Evolutionary conservation across 2,329 filamentous ascomycete genomes (phyloP), one percentile per base, ranked within the genome.

Genomic region (Penicillium italicum): DNA sequence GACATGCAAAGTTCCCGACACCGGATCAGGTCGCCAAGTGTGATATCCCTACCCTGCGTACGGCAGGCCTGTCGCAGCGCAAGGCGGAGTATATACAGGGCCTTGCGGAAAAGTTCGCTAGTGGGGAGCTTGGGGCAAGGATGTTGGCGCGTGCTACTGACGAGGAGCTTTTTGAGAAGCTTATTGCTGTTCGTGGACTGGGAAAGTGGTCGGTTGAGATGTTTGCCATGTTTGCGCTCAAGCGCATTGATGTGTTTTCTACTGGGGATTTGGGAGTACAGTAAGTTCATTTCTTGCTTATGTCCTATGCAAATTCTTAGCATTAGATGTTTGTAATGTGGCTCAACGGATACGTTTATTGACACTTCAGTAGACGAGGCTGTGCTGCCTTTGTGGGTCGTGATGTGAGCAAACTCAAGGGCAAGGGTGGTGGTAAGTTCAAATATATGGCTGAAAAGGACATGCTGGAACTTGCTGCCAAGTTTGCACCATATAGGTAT

Each of bases 391-490:
- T 94, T 69, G 80, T 86, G 45, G 94, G 94, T 1, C 84, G 84
- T 56, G 90, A 97, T 70, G 85, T 97, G 22, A 84, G 79, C 43
- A 96, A 93, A 75, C 76, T 97, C 56, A 97, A 95, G 76, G 79
- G 77, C 34, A 89, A 85, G 61, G 86, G 85, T 26, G 87, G 87
- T 31, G 89, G 90, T 42, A 97, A 97, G 77, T 97, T 91, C 88
- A 97, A 97, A 79, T 99, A 97, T 73, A 96, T 97, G 91, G 83
- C 82, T 34, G 94, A 97, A 76, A 83, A 85, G 70, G 94, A 97
- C 58, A 97, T 99, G 94, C 72, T 88, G 58, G 89, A 91, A 62
- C 80, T 90, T 61, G 86, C 90, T 12, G 88, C 87, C 55, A 85
- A 80, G 69, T 99, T 96, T 72, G 82, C 82, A 55, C 94, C 93